Base-by-base conservation (phyloP, 129 eudicot species). In the Silybum marianum region DNA sequence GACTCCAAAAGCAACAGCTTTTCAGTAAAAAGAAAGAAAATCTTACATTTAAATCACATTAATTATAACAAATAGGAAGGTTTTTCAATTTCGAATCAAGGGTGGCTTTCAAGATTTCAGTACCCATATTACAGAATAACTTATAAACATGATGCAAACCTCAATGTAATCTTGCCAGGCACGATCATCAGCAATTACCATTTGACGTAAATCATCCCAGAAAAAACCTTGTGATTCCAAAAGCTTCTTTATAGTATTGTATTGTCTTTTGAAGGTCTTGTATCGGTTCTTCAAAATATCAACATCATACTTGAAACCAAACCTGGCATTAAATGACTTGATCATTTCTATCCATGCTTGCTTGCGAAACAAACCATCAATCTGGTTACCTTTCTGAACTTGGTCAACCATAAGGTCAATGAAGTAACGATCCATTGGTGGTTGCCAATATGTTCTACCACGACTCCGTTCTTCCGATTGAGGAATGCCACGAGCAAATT, bases 301-400 rank as follows among this genome's bases (percentile, higher is more conserved):
- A 25, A 76, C 80, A 39, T 80, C 88, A 79, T 86, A 86, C 51
- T 72, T 72, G 70, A 84, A 84, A 28, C 90, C 87, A 81, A 89
- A 86, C 63, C 68, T 86, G 25, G 71, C 77, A 81, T 89, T 89
- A 74, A 84, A 89, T 4, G 23, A 81, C 30, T 30, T 76, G 66
- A 76, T 77, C 90, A 89, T 89, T 84, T 86, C 90, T 39, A 72
- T 72, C 90, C 92, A 89, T 23, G 90, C 90, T 81, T 86, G 92
- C 82, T 82, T 89, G 39, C 79, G 80, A 40, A 89, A 86, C 63
- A 84, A 36, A 3, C 92, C 90, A 75, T 89, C 87, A 34, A 84
- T 71, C 73, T 89, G 90, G 78, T 86, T 82, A 18, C 90, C 90
- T 89, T 86, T 81, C 60, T 82, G 81, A 65, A 84, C 88, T 66